phyloP scores from a whole-genome alignment of 345 rosid genomes.

The Luvunga scandens region DNA sequence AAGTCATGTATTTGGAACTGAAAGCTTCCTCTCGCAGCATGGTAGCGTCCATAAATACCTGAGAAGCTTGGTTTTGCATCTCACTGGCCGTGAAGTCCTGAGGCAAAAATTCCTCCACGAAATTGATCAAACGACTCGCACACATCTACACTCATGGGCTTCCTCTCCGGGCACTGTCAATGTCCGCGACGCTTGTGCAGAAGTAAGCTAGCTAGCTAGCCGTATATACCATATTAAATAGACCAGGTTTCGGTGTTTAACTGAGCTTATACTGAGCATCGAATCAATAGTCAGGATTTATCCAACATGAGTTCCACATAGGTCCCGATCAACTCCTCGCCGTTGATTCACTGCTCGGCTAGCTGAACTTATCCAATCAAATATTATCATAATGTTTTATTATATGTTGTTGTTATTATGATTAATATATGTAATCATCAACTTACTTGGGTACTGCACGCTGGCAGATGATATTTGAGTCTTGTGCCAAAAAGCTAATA shows the following conservation, averaged over 20 bases:
- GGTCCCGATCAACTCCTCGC: too few relatives aligned
- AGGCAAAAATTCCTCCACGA: background rate
- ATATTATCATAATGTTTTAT: too few relatives aligned
- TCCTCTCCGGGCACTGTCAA: background rate
- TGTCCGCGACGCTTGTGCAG: background rate
- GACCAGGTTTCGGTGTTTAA: too few relatives aligned
- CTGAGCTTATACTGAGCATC: too few relatives aligned
- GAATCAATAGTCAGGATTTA: too few relatives aligned
- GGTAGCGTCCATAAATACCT: slow-evolving; percentile 39
- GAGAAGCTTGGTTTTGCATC: slow-evolving; percentile 26
- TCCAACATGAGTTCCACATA: too few relatives aligned
- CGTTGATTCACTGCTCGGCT: too few relatives aligned
- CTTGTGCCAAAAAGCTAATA: slow-evolving; percentile 14
- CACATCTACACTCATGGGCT: slow-evolving; percentile 6
- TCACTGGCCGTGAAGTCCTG: background rate
- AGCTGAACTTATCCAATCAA: too few relatives aligned
- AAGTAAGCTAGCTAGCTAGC: background rate
- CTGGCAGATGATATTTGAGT: slow-evolving; percentile 31
- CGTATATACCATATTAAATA: too few relatives aligned
- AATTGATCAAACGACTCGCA: background rate
- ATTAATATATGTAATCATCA: too few relatives aligned
- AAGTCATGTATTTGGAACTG: slow-evolving; percentile 29
- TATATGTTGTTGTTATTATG: background rate
- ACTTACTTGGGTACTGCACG: too few relatives aligned
- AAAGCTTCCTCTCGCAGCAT: slow-evolving; percentile 19